These are phyloP conservation scores for Harringtonia aguacate DNA, from an alignment of 2,329 filamentous ascomycete species.

Conservation along the genomic window DNA sequence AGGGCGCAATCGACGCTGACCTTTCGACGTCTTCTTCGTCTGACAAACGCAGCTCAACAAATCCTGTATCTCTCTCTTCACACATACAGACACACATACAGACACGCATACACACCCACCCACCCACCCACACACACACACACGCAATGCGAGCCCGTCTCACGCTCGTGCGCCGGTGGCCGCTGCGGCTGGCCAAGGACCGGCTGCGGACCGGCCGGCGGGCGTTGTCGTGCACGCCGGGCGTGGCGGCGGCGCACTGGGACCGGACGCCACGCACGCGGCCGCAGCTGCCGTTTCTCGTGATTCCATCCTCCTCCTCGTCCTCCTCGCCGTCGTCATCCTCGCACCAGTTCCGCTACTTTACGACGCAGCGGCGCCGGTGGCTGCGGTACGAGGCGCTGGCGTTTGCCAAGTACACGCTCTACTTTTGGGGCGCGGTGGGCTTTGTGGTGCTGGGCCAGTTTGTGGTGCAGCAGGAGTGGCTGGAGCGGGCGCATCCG, in stretches of 20 bases:
- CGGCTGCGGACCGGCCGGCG: neutral
- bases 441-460: conserved; percentile 49
- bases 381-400: conserved; percentile 63
- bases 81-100: too few relatives aligned
- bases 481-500: conserved; percentile 63
- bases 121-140: too few relatives aligned
- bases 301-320: conserved; percentile 18
- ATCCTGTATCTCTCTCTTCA: too few relatives aligned
- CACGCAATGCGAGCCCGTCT: too few relatives aligned
- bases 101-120: too few relatives aligned
- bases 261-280: conserved; percentile 13
- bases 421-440: conserved; percentile 54
- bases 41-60: too few relatives aligned
- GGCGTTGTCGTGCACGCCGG: conserved; percentile 3
- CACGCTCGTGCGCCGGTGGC: neutral
- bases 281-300: conserved; percentile 42
- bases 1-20: too few relatives aligned
- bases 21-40: too few relatives aligned
- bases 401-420: conserved; percentile 56
- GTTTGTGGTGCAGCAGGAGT: conserved; percentile 61
- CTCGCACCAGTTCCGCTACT: conserved; percentile 51
- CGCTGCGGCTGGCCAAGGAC: neutral
- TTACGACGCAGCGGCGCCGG: conserved; percentile 66
- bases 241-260: conserved; percentile 1
- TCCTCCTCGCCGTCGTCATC: neutral